Percentiles rank a stretch among this genome's conserved stretches.
Evolutionary conservation across 1,284 basidiomycete species (phyloP).

Genomic region (Ustilago trichophora): DNA sequence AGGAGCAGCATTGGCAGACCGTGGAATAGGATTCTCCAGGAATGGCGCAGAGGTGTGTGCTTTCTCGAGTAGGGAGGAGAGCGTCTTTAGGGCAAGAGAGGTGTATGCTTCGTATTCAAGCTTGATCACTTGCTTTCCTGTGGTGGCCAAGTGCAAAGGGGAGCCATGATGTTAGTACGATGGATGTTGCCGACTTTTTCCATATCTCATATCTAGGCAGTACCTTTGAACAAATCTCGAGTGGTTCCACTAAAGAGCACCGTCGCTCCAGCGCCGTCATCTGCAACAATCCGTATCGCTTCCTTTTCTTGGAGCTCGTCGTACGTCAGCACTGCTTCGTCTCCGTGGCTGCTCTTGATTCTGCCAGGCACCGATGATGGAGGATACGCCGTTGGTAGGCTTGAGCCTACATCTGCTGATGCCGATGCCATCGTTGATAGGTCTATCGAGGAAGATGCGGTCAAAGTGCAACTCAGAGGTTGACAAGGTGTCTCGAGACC

Average conservation of each 20-base stretch:
- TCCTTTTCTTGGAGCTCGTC: constrained; percentile 40
- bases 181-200: no score
- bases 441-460: no score
- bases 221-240: constrained; percentile 74
- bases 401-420: neutral
- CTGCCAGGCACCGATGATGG: constrained; percentile 13
- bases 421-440: constrained; percentile 1
- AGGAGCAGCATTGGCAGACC: constrained; percentile 11
- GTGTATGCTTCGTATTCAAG: constrained; percentile 83
- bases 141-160: no score
- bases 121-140: constrained; percentile 77
- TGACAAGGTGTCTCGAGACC: no score
- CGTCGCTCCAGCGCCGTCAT: constrained; percentile 48
- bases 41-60: constrained; percentile 33
- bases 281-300: constrained; percentile 31
- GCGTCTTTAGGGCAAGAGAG: constrained; percentile 80
- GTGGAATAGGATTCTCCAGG: constrained; percentile 3
- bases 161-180: no score
- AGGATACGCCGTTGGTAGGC: neutral
- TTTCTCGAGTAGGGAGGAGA: constrained; percentile 23
- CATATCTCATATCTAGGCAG: no score
- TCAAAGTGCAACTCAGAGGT: no score
- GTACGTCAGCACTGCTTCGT: constrained; percentile 49
- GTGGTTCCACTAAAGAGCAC: constrained; percentile 80
- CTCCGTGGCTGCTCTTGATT: constrained; percentile 14